Base-by-base conservation (phyloP, 2,329 filamentous ascomycete genomes). In the Metarhizium album region DNA sequence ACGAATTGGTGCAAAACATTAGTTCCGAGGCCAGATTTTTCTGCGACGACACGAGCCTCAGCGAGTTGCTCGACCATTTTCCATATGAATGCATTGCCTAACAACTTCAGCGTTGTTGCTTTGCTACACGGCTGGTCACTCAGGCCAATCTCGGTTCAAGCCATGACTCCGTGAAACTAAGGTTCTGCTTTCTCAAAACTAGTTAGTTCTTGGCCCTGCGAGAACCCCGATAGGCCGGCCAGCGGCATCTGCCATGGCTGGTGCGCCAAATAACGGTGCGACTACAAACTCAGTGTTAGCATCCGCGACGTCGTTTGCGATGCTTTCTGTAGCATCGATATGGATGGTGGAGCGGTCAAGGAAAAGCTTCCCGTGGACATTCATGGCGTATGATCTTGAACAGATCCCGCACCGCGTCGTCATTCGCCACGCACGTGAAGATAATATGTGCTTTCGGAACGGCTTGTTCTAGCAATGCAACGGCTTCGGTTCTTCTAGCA, bases 331-430 rank as follows among this genome's bases (percentile, higher is more conserved):
- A 3, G 86, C 89, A 50, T 90, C 84, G 0, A 90, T 90, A 65
- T 93, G 86, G 35, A 95, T 80, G 24, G 90, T 95, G 3, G 87
- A 93, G 74, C 86, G 90, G 63, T 95, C 90, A 31, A 95, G 78
- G 57, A 95, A 83, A 16, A 93, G 72, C 70, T 95, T 95, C 54
- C 80, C 82, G 27, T 74, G 74, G 18, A 87, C 69, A 52, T 80
- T 70, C 27, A 45, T 69, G 62, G 3, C 88, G 69, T 29, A 84
- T 77, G 3, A 74, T 64, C 42, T 74, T 66, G 53, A 88, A 75
- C 20, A 81, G 79, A 4, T 76, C 70, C 52, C 80, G 76, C 42
- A 94, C 80, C 4, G 86, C 86, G 2, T 77, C 72, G 64, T 95
- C 90, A 62, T 93, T 85, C 57, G 84, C 80, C 3, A 95, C 74